Conservation (phyloP, 1,139 yeast genomes). For the Diutina siamensis region DNA sequence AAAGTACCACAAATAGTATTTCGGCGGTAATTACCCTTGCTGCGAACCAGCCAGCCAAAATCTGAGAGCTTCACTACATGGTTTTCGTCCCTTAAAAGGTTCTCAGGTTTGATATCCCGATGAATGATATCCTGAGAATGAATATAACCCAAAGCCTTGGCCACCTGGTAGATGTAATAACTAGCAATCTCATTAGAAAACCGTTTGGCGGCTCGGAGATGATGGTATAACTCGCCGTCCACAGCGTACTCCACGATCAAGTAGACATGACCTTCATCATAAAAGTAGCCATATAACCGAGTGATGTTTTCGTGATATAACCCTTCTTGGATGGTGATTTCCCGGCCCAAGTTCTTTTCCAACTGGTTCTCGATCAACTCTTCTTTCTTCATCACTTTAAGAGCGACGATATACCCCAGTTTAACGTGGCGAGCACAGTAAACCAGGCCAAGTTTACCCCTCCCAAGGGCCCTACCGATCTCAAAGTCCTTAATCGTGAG, state of each 20-base stretch:
- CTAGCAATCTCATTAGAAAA: slow-evolving; percentile 69
- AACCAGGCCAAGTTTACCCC: slow-evolving; percentile 88
- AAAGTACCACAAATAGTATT: slow-evolving; percentile 90
- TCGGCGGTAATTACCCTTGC: slow-evolving; percentile 21
- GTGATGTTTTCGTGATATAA: slow-evolving; percentile 69
- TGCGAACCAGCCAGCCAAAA: slow-evolving; percentile 86
- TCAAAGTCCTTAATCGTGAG: slow-evolving; percentile 58
- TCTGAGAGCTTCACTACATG: slow-evolving; percentile 76
- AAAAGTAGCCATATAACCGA: slow-evolving; percentile 76
- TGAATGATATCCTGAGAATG: slow-evolving; percentile 77
- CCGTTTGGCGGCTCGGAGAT: slow-evolving; percentile 49
- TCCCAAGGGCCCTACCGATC: slow-evolving; percentile 79
- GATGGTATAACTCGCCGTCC: slow-evolving; percentile 77
- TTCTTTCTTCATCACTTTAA: slow-evolving; percentile 79
- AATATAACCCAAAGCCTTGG: slow-evolving; percentile 64
- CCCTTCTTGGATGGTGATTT: slow-evolving; percentile 80
- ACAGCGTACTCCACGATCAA: slow-evolving; percentile 76
- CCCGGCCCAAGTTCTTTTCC: slow-evolving; percentile 83
- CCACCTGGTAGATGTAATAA: slow-evolving; percentile 70
- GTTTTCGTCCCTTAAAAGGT: slow-evolving; percentile 63
- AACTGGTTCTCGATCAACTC: slow-evolving; percentile 67
- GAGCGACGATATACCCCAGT: slow-evolving; percentile 75
- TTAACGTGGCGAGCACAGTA: slow-evolving; percentile 73
- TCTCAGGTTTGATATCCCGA: slow-evolving; percentile 89
- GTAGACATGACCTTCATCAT: slow-evolving; percentile 70